These are phyloP conservation scores for Paracoccidioides brasiliensis DNA, from an alignment of 2,329 filamentous ascomycete genomes.

Conservation along the genomic window DNA sequence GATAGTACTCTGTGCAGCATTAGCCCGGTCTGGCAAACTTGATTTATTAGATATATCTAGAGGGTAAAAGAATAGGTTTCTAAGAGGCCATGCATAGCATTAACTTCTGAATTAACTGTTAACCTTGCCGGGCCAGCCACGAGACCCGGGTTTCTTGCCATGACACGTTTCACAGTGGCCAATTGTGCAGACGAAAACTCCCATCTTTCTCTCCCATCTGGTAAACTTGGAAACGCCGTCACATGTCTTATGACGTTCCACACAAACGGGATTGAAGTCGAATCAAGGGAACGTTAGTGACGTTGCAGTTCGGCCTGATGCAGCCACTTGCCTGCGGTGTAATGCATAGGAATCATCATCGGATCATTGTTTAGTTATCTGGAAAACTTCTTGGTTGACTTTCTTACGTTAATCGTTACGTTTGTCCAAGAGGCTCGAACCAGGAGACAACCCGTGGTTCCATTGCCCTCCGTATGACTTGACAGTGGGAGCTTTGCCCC, in stretches of 20 bases:
- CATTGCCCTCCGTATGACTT: background rate
- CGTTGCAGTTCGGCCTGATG: constrained; percentile 8
- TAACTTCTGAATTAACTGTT: constrained; percentile 19
- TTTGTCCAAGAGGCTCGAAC: background rate
- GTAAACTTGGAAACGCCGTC: constrained; percentile 2
- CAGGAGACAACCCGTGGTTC: background rate
- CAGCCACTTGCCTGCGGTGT: constrained; percentile 8
- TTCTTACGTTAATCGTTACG: too few relatives aligned
- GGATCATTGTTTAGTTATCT: background rate
- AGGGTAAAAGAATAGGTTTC: too few relatives aligned
- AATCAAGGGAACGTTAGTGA: constrained; percentile 5
- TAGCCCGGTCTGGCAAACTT: background rate
- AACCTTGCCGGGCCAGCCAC: constrained; percentile 18
- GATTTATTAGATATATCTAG: background rate
- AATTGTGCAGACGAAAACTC: constrained; percentile 17
- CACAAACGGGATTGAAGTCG: constrained; percentile 6
- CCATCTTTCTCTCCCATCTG: constrained; percentile 11
- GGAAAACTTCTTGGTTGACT: background rate
- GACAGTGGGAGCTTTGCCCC: background rate
- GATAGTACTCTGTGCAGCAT: constrained; percentile 10
- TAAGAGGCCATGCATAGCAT: constrained; percentile 8
- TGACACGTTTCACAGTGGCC: constrained; percentile 12
- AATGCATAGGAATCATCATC: constrained; percentile 6
- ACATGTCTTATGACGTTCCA: constrained; percentile 1
- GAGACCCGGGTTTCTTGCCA: constrained; percentile 19